Base-by-base conservation (phyloP, 2,329 filamentous ascomycete species). In the Fusarium sulawesiense region DNA sequence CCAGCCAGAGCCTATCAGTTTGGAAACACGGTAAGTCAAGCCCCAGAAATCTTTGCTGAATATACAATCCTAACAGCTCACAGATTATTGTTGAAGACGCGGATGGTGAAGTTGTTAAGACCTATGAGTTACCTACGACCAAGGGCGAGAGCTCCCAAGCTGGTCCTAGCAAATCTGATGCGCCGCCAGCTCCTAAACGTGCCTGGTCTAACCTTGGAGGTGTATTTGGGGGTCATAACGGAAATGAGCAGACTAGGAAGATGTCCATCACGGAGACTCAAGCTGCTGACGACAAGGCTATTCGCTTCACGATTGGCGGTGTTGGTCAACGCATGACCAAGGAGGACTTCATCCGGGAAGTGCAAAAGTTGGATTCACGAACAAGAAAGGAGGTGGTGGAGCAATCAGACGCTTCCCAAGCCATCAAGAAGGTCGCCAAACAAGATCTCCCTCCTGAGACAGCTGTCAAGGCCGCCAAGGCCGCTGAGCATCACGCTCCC, bases 41-140 rank as follows among this genome's bases (percentile, higher is more conserved):
- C 20, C 3, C 4, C 16, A 8, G 7, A 11, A 37, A 27, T 41
- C 4, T 18, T 21, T 20, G 37, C 7, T 44, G 16, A 4, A 10
- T 16, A 9, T 11, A 30, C 11, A 13, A 27, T n/a, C 41, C 77
- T 83, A 75, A 83, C 74, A 16, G n/a, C 13, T 2, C 14, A 55
- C 20, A 93, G 83, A 93, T 97, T 70, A 95, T 97, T 76, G 92
- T 97, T 18, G 93, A 97, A 80, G 92, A 97, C 67, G 91, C 92
- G 78, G 91, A 94, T 73, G 93, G 93, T 45, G 93, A 97, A 77
- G 93, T 97, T 32, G 87, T 97, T 77, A 94, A 94, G 82, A 90
- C 92, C 60, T 94, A 94, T 76, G 90, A 94, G 68, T 86, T 95
- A 29, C 90, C 91, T 2, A 81, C 85, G 0, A 80, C 87, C 27